These are phyloP conservation scores for Cladophialophora immunda DNA, from an alignment of 2,329 filamentous ascomycete genomes.

Conservation along the genomic window DNA sequence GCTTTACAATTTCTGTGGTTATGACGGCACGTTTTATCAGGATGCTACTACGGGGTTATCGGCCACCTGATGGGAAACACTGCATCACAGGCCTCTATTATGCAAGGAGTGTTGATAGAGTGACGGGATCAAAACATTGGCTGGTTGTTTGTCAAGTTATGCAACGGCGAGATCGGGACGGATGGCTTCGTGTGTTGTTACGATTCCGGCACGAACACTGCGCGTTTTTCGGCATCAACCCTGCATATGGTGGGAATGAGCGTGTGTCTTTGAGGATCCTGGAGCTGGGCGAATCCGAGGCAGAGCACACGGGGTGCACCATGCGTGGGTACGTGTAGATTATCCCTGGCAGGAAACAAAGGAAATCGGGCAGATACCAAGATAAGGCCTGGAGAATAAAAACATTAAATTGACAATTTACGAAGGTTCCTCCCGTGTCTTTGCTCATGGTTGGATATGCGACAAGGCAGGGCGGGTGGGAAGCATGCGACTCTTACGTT, in stretches of 20 bases:
- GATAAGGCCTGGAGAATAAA: background rate
- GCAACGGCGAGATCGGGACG: background rate
- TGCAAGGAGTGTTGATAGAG: constrained; percentile 8
- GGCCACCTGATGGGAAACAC: background rate
- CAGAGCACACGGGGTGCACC: background rate
- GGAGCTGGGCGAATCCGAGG: background rate
- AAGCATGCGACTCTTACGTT: background rate
- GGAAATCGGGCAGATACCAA: background rate
- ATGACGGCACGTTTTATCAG: constrained; percentile 14
- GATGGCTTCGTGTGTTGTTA: background rate
- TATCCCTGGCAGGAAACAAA: background rate
- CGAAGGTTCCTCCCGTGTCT: no score
- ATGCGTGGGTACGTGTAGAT: background rate
- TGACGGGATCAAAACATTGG: background rate
- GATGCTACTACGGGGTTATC: constrained; percentile 6
- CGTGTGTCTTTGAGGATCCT: background rate
- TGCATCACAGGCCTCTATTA: background rate
- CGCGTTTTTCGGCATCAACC: background rate
- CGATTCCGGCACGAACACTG: background rate
- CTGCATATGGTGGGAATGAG: background rate
- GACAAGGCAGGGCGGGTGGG: no score
- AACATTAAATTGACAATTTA: no score
- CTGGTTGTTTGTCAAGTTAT: background rate
- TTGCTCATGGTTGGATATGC: no score
- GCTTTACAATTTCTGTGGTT: constrained; percentile 4